Percentiles rank a stretch among this genome's conserved stretches.
These are phyloP conservation scores for Roridomyces roridus DNA, from an alignment of 768 basidiomycete species.

Conservation along the genomic window DNA sequence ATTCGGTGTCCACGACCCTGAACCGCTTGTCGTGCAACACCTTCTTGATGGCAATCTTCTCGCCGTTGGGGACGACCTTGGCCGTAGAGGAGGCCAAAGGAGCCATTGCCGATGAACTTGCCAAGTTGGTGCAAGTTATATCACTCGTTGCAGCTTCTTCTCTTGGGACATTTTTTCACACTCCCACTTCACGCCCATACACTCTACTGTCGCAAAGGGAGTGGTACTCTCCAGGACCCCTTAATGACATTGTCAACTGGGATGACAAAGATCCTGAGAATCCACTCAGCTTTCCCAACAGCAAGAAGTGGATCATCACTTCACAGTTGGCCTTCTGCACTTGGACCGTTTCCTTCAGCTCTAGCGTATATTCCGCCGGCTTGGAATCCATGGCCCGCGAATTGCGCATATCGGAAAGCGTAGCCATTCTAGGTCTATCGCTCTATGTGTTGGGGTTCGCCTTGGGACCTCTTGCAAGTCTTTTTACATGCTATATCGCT, in stretches of 20 bases:
- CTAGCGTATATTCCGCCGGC: slow-evolving; percentile 60
- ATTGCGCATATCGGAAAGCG: slow-evolving; percentile 53
- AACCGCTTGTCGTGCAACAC: slow-evolving; percentile 99
- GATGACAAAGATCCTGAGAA: slow-evolving; percentile 54
- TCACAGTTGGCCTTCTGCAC: slow-evolving; percentile 60
- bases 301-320: slow-evolving; percentile 60
- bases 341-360: slow-evolving; percentile 64
- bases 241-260: slow-evolving; percentile 65
- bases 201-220: slow-evolving; percentile 39
- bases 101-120: slow-evolving; percentile 99
- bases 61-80: slow-evolving; percentile 73
- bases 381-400: slow-evolving; percentile 49
- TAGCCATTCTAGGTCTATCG: slow-evolving; percentile 59
- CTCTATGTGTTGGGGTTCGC: slow-evolving; percentile 71
- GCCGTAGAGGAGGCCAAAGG: slow-evolving; percentile 98
- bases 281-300: slow-evolving; percentile 60
- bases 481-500: not conserved
- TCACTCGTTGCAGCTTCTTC: no score
- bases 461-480: slow-evolving; percentile 39
- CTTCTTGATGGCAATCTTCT: slow-evolving; percentile 99
- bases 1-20: slow-evolving; percentile 72
- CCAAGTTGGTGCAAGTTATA: slow-evolving; percentile 96
- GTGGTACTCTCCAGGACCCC: slow-evolving; percentile 54
- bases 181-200: no score
- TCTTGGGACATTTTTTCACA: no score